Base-by-base conservation (phyloP, 2,329 filamentous ascomycete species). In the Cryphonectria japonica region DNA sequence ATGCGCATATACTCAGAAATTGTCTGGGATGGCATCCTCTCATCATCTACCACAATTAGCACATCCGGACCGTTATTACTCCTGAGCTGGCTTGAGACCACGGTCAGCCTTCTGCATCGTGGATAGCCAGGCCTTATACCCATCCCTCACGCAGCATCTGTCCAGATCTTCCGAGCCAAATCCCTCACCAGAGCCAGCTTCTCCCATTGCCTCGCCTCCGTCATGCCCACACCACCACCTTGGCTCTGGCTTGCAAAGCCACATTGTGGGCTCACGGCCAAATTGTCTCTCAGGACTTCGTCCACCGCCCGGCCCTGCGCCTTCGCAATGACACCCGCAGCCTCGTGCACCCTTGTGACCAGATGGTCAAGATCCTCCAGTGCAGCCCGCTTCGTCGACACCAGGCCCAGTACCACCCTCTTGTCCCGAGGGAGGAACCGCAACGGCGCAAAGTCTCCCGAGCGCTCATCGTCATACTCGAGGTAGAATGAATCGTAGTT, bases 201-300 rank as follows among this genome's bases (percentile, higher is more conserved):
- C n/a, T 69, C 61, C 67, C 67, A 69, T 60, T 54, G 43, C 32
- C 26, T 65, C 61, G 59, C 29, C 34, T 57, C 60, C 3, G 60
- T 69, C 57, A 67, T 67, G 26, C 59, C 67, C 43, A 32, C 67
- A 14, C 67, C 60, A 34, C 61, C 46, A 1, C 46, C 46, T n/a
- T 69, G 46, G 13, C 60, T 65, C 11, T 29, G 65, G 81, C 82
- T 71, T 78, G 72, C 66, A 50, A 79, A 80, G 0, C 86, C 86
- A 74, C 86, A 88, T 78, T 89, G 87, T 0, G 88, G 87, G 74
- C 85, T 88, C 13, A 89, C 83, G 46, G 86, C 86, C 66, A 91
- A 80, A 74, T 86, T 85, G 34, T 77, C 77, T 73, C 86, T 81
- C 39, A 91, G 77, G 0, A 88, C 88, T 74, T 89, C 84, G 72